Conservation (phyloP, 208 protist species). For the Angomonas ambiguus region DNA sequence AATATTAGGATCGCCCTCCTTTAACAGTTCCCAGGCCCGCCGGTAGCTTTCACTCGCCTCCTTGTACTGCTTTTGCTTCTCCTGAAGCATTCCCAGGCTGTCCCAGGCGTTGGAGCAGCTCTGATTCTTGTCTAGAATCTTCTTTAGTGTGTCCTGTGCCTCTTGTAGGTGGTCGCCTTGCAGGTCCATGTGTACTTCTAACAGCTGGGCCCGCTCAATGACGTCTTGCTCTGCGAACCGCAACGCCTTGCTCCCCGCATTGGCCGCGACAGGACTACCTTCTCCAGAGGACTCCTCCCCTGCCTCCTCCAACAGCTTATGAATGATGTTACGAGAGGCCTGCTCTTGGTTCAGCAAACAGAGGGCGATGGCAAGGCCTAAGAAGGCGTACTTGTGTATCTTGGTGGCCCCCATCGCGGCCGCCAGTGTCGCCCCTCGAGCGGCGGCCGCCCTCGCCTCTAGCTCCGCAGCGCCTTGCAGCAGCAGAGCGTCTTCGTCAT, state of each 20-base stretch:
- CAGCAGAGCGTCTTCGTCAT: slow-evolving; percentile 49
- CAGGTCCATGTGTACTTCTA: slow-evolving; percentile 88
- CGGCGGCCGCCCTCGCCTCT: slow-evolving; percentile 11
- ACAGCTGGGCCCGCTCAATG: slow-evolving; percentile 79
- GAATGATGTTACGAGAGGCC: slow-evolving; percentile 22
- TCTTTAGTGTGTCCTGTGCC: slow-evolving; percentile 54
- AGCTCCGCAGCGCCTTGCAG: slow-evolving; percentile 29
- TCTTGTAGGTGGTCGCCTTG: slow-evolving; percentile 69
- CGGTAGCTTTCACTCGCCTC: slow-evolving; percentile 93
- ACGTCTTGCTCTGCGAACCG: slow-evolving; percentile 27
- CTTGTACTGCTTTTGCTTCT: slow-evolving; percentile 77
- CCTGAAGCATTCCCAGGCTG: slow-evolving; percentile 82
- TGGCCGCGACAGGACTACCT: not conserved
- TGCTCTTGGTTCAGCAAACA: slow-evolving; percentile 32
- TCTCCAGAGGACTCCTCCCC: slow-evolving; percentile 3
- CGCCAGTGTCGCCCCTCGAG: slow-evolving; percentile 27
- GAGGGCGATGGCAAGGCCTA: slow-evolving; percentile 79
- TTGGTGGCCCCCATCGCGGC: slow-evolving; percentile 27
- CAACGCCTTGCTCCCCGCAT: not conserved
- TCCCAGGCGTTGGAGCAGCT: slow-evolving; percentile 85
- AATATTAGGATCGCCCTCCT: slow-evolving; percentile 77
- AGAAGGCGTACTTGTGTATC: slow-evolving; percentile 53
- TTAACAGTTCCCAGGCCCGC: slow-evolving; percentile 89
- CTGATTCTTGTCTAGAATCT: slow-evolving; percentile 67
- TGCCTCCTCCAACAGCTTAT: not conserved